Evolutionary conservation across 2,329 filamentous ascomycete genomes (phyloP), one percentile per base, ranked within the genome.

Genomic region (Calonectria crousiana): DNA sequence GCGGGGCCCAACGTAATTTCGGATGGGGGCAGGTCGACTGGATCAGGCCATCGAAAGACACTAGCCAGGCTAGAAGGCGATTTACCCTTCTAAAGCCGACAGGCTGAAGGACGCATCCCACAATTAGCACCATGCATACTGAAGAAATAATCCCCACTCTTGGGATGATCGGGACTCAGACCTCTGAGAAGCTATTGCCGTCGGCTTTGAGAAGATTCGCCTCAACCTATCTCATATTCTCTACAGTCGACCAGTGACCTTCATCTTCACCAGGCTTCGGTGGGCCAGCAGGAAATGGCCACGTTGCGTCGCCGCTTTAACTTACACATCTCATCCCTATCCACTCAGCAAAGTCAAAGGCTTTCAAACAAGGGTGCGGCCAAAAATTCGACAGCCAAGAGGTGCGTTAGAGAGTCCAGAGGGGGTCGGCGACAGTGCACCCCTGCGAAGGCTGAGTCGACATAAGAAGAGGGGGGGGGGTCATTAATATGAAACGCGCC

Each of bases 401-500:
- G 65, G 20, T 49, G 51, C 36, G 44, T 30, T 64, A 44, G 56
- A 67, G 64, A 62, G 67, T 71, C 51, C 52, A 34, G 41, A 58
- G 69, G 60, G 74, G 75, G 67, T 18, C 70, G 71, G 72, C 75
- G 71, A 75, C 71, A 78, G 67, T 28, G 77, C 69, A 77, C 71
- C 77, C 79, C 72, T 80, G 78, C 78, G 74, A 76, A 74, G 76
- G 72, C 79, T 78, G 76, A 75, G 75, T 81, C 67, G 71, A 75
- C 72, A 71, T 69, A 73, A 74, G 71, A 76, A 74, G 74, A 75
- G 75, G 77, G 66, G 30, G 66, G 30, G 72, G 65, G 71, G 70
- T 83, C 83, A 81, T 84, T 81, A 85, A 84, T 79, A 76, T 88
- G 88, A 89, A 89, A 89, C 88, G 80, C 82, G 84, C 84, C 86